Percentiles rank a stretch among this genome's conserved stretches.
Evolutionary conservation across 495 filamentous ascomycete genomes (phyloP).

Genomic region (Jackrogersella multiformis): DNA sequence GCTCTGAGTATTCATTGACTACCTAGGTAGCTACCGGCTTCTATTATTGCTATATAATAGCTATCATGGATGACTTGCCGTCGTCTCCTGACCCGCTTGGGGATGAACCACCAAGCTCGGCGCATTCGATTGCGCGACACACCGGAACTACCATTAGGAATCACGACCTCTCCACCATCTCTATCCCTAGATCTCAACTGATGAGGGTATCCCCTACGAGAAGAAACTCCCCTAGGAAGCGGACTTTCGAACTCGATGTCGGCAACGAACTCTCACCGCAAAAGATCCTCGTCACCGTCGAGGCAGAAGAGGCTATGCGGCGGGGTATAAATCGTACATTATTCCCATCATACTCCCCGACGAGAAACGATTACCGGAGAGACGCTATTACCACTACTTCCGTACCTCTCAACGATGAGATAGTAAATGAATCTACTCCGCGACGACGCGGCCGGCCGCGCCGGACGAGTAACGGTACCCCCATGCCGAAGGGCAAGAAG

Average conservation of each 20-base stretch:
- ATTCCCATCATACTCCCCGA: constrained; percentile 52
- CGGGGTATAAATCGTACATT: constrained; percentile 50
- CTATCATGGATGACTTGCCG: constrained; percentile 47
- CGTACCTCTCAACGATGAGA: constrained; percentile 61
- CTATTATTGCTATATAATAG: constrained; percentile 21
- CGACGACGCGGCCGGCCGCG: constrained; percentile 49
- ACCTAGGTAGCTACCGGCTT: background rate
- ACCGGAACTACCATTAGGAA: constrained; percentile 35
- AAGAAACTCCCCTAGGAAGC: constrained; percentile 59
- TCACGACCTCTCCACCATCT: constrained; percentile 32
- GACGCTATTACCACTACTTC: constrained; percentile 48
- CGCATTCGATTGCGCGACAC: constrained; percentile 41
- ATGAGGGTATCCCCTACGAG: constrained; percentile 42
- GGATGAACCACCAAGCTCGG: constrained; percentile 47
- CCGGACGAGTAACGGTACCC: constrained; percentile 52
- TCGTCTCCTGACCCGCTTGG: constrained; percentile 61
- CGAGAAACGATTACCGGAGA: constrained; percentile 37
- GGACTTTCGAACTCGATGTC: constrained; percentile 63
- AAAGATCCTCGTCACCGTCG: constrained; percentile 62
- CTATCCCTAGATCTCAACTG: constrained; percentile 30
- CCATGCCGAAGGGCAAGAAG: constrained; percentile 53
- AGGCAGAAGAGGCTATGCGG: constrained; percentile 53
- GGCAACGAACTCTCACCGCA: constrained; percentile 59
- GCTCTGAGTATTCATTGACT: constrained; percentile 5
- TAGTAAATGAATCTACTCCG: constrained; percentile 54